phyloP scores from a whole-genome alignment of 768 basidiomycete genomes.

The Stropharia rugosoannulata region DNA sequence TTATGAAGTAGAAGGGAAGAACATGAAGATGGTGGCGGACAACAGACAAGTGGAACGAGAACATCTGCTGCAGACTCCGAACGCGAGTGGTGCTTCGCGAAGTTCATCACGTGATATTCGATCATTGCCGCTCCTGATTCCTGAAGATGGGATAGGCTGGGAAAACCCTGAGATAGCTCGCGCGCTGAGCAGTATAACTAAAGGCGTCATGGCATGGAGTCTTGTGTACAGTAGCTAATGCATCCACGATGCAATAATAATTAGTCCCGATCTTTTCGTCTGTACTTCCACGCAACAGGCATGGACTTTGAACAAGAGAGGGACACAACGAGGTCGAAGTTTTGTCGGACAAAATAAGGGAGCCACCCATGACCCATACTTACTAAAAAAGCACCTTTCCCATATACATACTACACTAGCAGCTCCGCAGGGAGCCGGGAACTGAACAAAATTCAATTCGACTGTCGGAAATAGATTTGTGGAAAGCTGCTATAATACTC shows the following conservation, averaged over 20 bases:
- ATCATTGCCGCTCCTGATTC: neutral
- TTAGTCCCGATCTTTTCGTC: too few relatives aligned
- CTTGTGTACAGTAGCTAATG: too few relatives aligned
- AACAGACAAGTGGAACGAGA: constrained; percentile 12
- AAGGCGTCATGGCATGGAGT: too few relatives aligned
- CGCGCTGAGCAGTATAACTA: neutral
- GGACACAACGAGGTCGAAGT: too few relatives aligned
- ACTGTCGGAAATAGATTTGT: neutral
- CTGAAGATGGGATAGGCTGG: neutral
- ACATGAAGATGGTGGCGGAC: constrained; percentile 20
- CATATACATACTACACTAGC: too few relatives aligned
- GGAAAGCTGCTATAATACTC: constrained; percentile 23
- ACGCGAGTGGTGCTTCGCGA: constrained; percentile 12
- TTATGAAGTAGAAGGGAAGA: constrained; percentile 12
- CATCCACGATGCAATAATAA: too few relatives aligned
- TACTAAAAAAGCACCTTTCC: too few relatives aligned
- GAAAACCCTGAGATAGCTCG: neutral
- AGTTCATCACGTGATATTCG: constrained; percentile 1
- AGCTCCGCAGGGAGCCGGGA: too few relatives aligned
- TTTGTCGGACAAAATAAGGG: too few relatives aligned
- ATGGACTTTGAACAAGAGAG: too few relatives aligned
- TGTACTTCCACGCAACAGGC: too few relatives aligned
- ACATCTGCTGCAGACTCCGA: constrained; percentile 4
- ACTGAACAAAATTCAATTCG: neutral
- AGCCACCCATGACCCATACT: too few relatives aligned